Evolutionary conservation across 352 stramenopile species (phyloP), one percentile per base, ranked within the genome.

Genomic region (Phytopythium sindhum): DNA sequence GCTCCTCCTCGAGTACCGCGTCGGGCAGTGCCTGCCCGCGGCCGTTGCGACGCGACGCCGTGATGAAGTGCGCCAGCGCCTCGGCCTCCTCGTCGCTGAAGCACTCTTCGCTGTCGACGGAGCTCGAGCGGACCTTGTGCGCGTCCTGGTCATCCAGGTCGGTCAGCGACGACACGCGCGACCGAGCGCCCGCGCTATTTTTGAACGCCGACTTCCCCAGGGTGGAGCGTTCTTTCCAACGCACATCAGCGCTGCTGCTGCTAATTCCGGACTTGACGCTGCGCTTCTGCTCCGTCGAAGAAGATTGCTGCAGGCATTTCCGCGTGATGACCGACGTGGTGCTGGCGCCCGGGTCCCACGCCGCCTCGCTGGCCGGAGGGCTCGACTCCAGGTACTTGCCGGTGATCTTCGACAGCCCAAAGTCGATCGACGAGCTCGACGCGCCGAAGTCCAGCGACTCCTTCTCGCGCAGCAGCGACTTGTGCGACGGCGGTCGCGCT

Each of bases 381-480:
- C 14, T 33, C 19, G 51, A 14, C 19, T 28, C 28, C 19, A 19
- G 51, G 26, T 21, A n/a, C 48, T 33, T n/a, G 23, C 28, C 12
- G 31, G 19, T 31, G 33, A 59, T 35, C 9, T 12, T 29, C 1
- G 55, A 41, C 39, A n/a, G 21, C 37, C 37, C n/a, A 39, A 61
- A 51, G 55, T 28, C 33, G 11, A 75, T 50, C 47, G 69, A 75
- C 53, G 61, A 70, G 29, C 66, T 75, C 14, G 73, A 80, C 21
- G 73, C 69, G 28, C 73, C 65, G 63, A 81, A 78, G 44, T 81
- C 64, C n/a, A 77, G 56, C 33, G 75, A 69, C 57, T 78, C 57
- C 56, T 78, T 78, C 51, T 48, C 42, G 57, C 42, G 35, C 19
- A 31, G 60, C 63, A 57, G 39, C 35, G 8, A 54, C 51, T 31